Conservation (phyloP, 2,329 filamentous ascomycete species). For the Colletotrichum sansevieriae region DNA sequence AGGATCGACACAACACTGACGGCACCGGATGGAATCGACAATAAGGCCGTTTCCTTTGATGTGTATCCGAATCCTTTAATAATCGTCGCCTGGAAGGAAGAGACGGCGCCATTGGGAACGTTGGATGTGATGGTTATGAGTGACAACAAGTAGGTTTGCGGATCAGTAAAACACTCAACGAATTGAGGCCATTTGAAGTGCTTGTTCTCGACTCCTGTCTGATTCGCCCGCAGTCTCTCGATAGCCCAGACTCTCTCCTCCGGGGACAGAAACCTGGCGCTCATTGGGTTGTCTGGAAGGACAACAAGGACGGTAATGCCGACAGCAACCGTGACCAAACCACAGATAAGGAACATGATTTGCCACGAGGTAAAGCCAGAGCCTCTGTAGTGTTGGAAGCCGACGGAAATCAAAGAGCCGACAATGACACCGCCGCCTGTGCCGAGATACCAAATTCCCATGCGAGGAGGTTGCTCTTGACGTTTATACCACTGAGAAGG, state of each 20-base stretch:
- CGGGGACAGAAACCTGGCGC: slow-evolving; percentile 66
- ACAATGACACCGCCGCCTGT: slow-evolving; percentile 70
- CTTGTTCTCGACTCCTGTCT: slow-evolving; percentile 81
- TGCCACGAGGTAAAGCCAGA: slow-evolving; percentile 52
- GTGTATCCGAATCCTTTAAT: slow-evolving; percentile 72
- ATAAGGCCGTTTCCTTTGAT: slow-evolving; percentile 67
- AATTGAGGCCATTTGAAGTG: slow-evolving; percentile 78
- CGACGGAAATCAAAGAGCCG: slow-evolving; percentile 68
- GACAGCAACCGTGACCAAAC: slow-evolving; percentile 69
- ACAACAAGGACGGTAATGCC: slow-evolving; percentile 70
- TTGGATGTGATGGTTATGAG: slow-evolving; percentile 72
- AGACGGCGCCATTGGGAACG: slow-evolving; percentile 73
- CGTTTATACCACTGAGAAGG: slow-evolving; percentile 56
- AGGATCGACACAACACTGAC: slow-evolving; percentile 72
- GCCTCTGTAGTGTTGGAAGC: slow-evolving; percentile 64
- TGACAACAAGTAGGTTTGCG: slow-evolving; percentile 71
- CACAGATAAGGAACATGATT: slow-evolving; percentile 73
- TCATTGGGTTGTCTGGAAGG: slow-evolving; percentile 69
- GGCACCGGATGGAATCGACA: slow-evolving; percentile 77
- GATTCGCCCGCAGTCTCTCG: slow-evolving; percentile 80
- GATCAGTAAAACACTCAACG: slow-evolving; percentile 61
- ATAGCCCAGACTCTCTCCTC: slow-evolving; percentile 76
- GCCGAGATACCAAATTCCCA: slow-evolving; percentile 75
- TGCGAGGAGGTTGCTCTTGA: slow-evolving; percentile 71
- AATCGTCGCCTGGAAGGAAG: slow-evolving; percentile 75